These are phyloP conservation scores for Brasilioporus rufonigricans DNA, from an alignment of 768 basidiomycete species.

Conservation along the genomic window DNA sequence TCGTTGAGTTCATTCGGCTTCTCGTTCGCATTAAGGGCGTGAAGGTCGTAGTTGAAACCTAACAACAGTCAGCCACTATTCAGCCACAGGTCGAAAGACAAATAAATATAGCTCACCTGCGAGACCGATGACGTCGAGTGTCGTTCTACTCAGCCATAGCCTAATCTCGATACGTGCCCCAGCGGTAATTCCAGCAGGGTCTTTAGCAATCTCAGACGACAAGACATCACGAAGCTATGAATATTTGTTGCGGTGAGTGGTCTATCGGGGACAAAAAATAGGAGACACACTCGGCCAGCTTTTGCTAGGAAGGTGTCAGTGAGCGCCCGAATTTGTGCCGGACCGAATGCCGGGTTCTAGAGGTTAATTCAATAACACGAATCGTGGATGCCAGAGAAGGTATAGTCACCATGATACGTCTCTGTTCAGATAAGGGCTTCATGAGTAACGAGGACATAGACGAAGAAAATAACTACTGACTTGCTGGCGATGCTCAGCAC, in stretches of 20 bases:
- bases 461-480: conserved; percentile 13
- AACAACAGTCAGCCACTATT: not conserved
- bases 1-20: too few relatives aligned
- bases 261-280: not conserved
- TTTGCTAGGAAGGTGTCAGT: conserved; percentile 59
- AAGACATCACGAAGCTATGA: conserved; percentile 45
- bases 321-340: too few relatives aligned
- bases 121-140: too few relatives aligned
- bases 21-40: too few relatives aligned
- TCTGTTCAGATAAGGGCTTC: not conserved
- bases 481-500: too few relatives aligned
- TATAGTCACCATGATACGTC: conserved; percentile 33
- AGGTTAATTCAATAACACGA: not conserved
- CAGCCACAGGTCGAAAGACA: not conserved
- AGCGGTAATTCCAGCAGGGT: too few relatives aligned
- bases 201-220: too few relatives aligned
- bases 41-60: too few relatives aligned
- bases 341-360: conserved; percentile 75
- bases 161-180: too few relatives aligned
- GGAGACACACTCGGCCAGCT: conserved; percentile 41
- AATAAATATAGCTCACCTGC: too few relatives aligned
- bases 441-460: not conserved
- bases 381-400: not conserved
- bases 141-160: conserved; percentile 33
- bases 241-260: not conserved